Conservation (phyloP, 2,329 filamentous ascomycete genomes). For the Penicillium rolfsii region DNA sequence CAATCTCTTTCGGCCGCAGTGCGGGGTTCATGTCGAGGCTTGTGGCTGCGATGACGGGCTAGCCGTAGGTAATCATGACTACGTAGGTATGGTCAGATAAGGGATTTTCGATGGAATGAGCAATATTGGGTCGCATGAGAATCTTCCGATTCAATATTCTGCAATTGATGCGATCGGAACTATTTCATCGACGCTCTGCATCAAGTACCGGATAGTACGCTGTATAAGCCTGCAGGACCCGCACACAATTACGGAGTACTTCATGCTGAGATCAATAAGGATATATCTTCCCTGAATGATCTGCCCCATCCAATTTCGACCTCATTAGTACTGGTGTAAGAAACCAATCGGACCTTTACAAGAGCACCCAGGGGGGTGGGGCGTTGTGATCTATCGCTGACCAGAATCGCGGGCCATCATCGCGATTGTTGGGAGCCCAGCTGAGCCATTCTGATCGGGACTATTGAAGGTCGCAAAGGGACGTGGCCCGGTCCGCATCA, state of each 20-base stretch:
- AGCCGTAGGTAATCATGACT: neutral
- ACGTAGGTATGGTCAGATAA: neutral
- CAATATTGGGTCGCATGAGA: neutral
- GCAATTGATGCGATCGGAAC: neutral
- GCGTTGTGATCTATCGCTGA: conserved; percentile 23
- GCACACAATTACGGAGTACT: too few relatives aligned
- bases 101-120: neutral
- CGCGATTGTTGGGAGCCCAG: neutral
- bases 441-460: neutral
- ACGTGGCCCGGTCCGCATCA: too few relatives aligned
- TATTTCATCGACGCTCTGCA: neutral
- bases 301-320: neutral
- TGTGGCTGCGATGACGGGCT: neutral
- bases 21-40: neutral
- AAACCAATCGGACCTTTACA: neutral
- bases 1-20: neutral
- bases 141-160: too few relatives aligned
- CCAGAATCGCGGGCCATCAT: neutral
- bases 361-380: conserved; percentile 3
- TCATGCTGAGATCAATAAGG: neutral
- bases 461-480: neutral
- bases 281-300: neutral
- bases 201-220: neutral
- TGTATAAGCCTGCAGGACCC: too few relatives aligned
- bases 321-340: neutral